Conservation (phyloP, 306 rosid genomes). For the Cyamopsis tetragonoloba region DNA sequence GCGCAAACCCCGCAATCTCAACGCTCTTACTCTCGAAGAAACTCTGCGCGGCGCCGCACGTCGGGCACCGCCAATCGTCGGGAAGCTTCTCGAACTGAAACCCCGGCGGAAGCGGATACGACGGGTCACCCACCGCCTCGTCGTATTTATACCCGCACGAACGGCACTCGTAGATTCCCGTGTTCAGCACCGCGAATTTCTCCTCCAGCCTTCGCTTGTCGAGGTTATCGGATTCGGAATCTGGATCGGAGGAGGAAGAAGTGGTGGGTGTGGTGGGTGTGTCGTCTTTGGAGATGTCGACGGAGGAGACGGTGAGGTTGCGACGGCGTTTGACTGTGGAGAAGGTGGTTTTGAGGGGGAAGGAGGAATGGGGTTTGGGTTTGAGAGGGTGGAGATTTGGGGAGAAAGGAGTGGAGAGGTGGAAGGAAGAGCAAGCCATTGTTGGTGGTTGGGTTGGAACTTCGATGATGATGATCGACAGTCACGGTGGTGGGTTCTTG, state of each 20-base stretch:
- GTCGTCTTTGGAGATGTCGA: slow-evolving; percentile 80
- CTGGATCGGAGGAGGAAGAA: background rate
- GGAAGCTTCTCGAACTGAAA: slow-evolving; percentile 74
- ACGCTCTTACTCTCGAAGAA: slow-evolving; percentile 89
- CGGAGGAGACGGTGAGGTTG: slow-evolving; percentile 39
- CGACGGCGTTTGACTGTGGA: slow-evolving; percentile 11
- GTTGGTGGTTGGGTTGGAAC: background rate
- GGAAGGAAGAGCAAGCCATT: slow-evolving; percentile 68
- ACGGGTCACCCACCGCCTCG: slow-evolving; percentile 76
- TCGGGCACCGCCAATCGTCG: slow-evolving; percentile 91
- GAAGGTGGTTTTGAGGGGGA: slow-evolving; percentile 23
- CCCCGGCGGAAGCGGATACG: slow-evolving; percentile 85
- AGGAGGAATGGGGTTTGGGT: slow-evolving; percentile 19
- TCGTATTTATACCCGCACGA: slow-evolving; percentile 92
- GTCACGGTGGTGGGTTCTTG: slow-evolving; percentile 8
- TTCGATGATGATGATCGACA: too few relatives aligned
- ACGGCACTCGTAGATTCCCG: slow-evolving; percentile 88
- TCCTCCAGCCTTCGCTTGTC: slow-evolving; percentile 74
- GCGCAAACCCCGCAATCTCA: slow-evolving; percentile 86
- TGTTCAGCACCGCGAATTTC: slow-evolving; percentile 86
- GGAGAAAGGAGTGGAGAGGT: slow-evolving; percentile 49
- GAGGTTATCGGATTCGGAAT: slow-evolving; percentile 17
- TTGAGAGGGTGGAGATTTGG: slow-evolving; percentile 38
- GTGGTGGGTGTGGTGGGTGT: slow-evolving; percentile 23
- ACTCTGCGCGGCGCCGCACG: slow-evolving; percentile 87